Base-by-base conservation (phyloP, 805 yeast genomes). In the Candida verbasci region DNA sequence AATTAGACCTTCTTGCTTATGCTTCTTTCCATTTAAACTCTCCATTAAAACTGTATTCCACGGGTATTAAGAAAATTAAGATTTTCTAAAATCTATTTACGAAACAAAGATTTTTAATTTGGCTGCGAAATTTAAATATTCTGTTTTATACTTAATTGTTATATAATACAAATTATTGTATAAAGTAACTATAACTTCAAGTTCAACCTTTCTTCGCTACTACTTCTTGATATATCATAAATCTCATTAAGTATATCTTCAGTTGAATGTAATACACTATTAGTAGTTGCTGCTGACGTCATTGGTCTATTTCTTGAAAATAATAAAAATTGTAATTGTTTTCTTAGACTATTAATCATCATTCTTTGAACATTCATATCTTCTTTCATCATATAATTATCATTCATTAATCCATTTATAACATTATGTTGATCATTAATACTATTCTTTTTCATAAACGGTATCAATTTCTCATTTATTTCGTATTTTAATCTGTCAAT, bases 301-400 rank as follows among this genome's bases (percentile, higher is more conserved):
- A 18, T 11, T 15, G 33, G 42, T 24, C 70, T 47, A 29, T 70
- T 59, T 39, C 74, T 58, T 15, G 67, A 64, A 39, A 72, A 60
- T 35, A 72, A 39, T 43, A 74, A 53, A 42, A 68, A 74, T 42
- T 73, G 79, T 23, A 74, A 52, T 44, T 74, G 80, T 41, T 74
- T 76, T 24, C 78, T 49, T 14, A 74, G 44, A 35, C 73, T 68
- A 42, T 63, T 67, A 30, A 74, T 52, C 23, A 66, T 54, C 37
- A 68, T 49, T 34, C 76, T 47, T 40, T 73, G 78, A 34, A 58
- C 50, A 39, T 60, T 69, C 43, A 74, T 41, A 37, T 74, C 78
- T 26, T 74, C 79, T 38, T 65, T 60, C 53, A 72, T 54, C 40
- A 62, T 52, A 37, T 59, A 58, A 29, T 54, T 62, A 29, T 65